These are phyloP conservation scores for Fusarium sp. DNA, from an alignment of 2,329 filamentous ascomycete genomes.

Conservation along the genomic window DNA sequence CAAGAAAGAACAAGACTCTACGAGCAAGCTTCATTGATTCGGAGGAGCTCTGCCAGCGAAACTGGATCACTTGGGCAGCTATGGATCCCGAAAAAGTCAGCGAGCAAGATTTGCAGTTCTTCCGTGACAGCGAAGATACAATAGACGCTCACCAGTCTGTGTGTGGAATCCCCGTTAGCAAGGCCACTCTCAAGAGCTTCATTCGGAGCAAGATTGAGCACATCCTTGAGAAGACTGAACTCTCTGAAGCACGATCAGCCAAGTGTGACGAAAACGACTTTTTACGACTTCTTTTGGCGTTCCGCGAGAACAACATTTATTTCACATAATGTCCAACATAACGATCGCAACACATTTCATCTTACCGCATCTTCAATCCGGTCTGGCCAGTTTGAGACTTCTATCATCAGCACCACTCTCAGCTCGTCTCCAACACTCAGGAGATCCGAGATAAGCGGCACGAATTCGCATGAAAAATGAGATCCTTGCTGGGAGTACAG, in stretches of 20 bases:
- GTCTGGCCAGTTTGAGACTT: neutral
- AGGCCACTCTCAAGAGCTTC: constrained; percentile 12
- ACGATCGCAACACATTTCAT: neutral
- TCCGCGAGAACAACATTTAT: constrained; percentile 15
- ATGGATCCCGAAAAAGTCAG: constrained; percentile 3
- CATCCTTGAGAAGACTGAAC: constrained; percentile 6
- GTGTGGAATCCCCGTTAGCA: constrained; percentile 8
- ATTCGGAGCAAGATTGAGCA: constrained; percentile 13
- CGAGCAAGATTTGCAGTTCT: constrained; percentile 8
- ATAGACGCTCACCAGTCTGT: constrained; percentile 14
- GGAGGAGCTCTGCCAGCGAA: neutral
- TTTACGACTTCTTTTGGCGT: constrained; percentile 11
- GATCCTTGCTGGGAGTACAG: neutral
- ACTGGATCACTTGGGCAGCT: neutral
- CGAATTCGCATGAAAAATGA: neutral
- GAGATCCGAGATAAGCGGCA: neutral
- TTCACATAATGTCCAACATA: neutral
- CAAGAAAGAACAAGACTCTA: neutral
- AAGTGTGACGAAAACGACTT: constrained; percentile 16
- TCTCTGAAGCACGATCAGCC: constrained; percentile 11
- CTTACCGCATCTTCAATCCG: neutral
- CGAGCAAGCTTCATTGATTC: neutral
- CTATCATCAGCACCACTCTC: neutral
- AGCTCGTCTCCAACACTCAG: neutral
- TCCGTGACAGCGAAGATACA: constrained; percentile 9